Base-by-base conservation (phyloP, 805 yeast species). In the Suhomyces sp. region DNA sequence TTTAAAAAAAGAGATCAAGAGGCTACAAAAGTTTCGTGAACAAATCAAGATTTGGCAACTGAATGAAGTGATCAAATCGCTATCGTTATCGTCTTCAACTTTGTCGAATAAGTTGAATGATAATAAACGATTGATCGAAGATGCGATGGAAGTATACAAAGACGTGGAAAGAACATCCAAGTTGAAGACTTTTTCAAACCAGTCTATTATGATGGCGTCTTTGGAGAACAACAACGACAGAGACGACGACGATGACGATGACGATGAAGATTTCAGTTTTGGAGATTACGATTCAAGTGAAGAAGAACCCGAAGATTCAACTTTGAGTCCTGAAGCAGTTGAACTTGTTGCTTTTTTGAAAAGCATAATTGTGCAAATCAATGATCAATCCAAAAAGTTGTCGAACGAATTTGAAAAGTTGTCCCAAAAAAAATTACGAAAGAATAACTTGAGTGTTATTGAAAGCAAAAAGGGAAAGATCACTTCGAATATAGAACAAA, bases 1-100 rank as follows among this genome's bases (percentile, higher is more conserved):
- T 53, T 62, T 75, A 54, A 75, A 75, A 60, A 73, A 75, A 54
- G 79, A 75, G 57, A 75, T 75, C 57, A 75, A 75, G 55, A 71
- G 73, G 54, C 65, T 75, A 47, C 79, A 75, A 54, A 75, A 74
- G 61, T 71, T 71, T 53, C 69, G 79, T 57, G 79, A 75, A 52
- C 75, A 73, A 54, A 75, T 75, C 56, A 75, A 75, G 51, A 69
- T 66, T 43, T 75, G 79, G 79, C 78, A 73, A 55, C 72, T 69
- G 60, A 63, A 60, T 55, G 60, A 57, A 24, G 54, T 55, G n/a
- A 55, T 57, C 43, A 57, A 57, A 43, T 46, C 55, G 43, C 49
- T 54, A 53, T 44, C 54, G 21, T 29, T 54, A 35, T 46, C 53
- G 13, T 52, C 58, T 3, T 43, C 52, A 4, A 48, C 58, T 3